phyloP scores from a whole-genome alignment of 371 early-diverging fungal species.

The Apophysomyces ossiformis region DNA sequence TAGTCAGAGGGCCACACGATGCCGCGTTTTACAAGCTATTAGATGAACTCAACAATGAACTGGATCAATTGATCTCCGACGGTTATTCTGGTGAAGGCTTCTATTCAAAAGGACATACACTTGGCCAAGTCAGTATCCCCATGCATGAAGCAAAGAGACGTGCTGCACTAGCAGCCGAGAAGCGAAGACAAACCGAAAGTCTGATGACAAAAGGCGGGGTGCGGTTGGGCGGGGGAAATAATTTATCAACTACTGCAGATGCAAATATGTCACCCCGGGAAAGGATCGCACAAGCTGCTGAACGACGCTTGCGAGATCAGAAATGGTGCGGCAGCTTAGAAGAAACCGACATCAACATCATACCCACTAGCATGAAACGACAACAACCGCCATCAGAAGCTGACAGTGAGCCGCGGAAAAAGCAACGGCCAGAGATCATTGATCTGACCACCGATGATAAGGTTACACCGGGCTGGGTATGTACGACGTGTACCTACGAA shows the following conservation, averaged over 20 bases:
- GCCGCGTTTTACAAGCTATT: slow-evolving; percentile 62
- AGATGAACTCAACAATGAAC: slow-evolving; percentile 58
- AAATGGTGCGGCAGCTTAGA: slow-evolving; percentile 63
- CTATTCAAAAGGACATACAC: slow-evolving; percentile 37
- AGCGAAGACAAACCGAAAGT: slow-evolving; percentile 35
- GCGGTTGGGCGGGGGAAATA: slow-evolving; percentile 43
- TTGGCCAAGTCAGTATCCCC: slow-evolving; percentile 40
- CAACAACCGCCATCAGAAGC: slow-evolving; percentile 4
- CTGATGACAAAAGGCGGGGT: slow-evolving; percentile 58
- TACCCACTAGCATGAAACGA: not conserved
- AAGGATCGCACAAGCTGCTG: slow-evolving; percentile 62
- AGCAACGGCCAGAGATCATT: not conserved
- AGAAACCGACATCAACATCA: slow-evolving; percentile 11
- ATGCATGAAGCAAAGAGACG: slow-evolving; percentile 28
- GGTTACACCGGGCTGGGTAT: slow-evolving; percentile 27
- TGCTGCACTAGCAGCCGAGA: slow-evolving; percentile 57
- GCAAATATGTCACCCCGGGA: slow-evolving; percentile 26
- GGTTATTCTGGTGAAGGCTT: slow-evolving; percentile 63
- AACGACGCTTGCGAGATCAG: slow-evolving; percentile 52
- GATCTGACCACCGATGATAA: slow-evolving; percentile 11
- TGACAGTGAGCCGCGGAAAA: not conserved
- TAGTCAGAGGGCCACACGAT: slow-evolving; percentile 70
- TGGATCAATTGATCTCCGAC: slow-evolving; percentile 44
- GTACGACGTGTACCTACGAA: slow-evolving; percentile 40
- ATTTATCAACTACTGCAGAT: slow-evolving; percentile 13